Evolutionary conservation across 345 rosid species (phyloP), one percentile per base, ranked within the genome.

Genomic region (Hibiscus syriacus): DNA sequence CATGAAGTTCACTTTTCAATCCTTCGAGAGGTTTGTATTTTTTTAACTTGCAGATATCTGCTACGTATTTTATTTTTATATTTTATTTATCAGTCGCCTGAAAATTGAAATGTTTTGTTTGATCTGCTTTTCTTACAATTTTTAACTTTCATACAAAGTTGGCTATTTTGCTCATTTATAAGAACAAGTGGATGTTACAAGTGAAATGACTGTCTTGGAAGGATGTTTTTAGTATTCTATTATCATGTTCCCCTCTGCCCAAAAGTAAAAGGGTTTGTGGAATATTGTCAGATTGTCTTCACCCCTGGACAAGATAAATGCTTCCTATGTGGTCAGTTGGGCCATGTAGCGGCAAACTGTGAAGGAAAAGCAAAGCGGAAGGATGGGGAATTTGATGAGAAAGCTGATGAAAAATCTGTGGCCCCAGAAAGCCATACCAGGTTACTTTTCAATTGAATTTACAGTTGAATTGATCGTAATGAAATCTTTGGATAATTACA

Each of bases 341-440:
- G 99, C 52, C 99, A 94, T 83, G 62, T 89, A 64, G 99, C 97
- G 4, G 84, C 99, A 72, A 52, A 68, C 73, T 94, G 99, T 71
- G 89, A 94, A 79, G 99, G 99, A 67, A 89, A 91, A 78, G 85
- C 81, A 6, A 94, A 94, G 82, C 83, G 81, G 67, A 94, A 85
- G 74, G 81, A 96, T 29, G 97, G 95, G 41, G 95, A 94, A 69
- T 93, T 87, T 72, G 96, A 94, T 84, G 97, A 94, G 82, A 91
- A 94, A 73, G 87, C 91, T 71, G 96, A 84, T 67, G 82, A 67
- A 63, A 73, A 25, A 50, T 75, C 64, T 48, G 81, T 86, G 34
- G 75, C 84, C n/a, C 84, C n/a, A 91, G 79, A 79, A 94, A 94
- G 78, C 99, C 99, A 41, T 94, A 86, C 77, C 99, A 94, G 92